These are phyloP conservation scores for Trichoderma virens DNA, from an alignment of 495 filamentous ascomycete species.

Conservation along the genomic window DNA sequence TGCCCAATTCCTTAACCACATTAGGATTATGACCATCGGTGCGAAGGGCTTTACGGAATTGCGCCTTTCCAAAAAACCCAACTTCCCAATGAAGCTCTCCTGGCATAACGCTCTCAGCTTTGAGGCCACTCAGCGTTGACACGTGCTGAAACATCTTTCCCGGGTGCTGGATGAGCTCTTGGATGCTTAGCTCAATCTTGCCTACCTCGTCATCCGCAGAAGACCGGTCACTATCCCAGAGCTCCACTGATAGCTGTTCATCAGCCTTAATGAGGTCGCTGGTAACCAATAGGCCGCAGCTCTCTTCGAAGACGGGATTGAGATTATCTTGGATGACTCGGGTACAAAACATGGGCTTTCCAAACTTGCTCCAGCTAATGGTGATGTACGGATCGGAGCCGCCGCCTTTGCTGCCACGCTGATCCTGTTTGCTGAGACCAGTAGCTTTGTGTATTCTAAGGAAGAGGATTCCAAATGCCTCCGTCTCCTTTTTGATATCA, in stretches of 20 bases:
- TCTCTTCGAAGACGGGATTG: constrained; percentile 90
- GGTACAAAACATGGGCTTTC: constrained; percentile 96
- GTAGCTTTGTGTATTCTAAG: constrained; percentile 81
- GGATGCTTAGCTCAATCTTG: constrained; percentile 86
- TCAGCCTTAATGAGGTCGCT: constrained; percentile 85
- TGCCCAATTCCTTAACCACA: constrained; percentile 62
- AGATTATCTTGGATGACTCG: constrained; percentile 90
- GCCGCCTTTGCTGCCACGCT: constrained; percentile 71
- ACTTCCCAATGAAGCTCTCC: constrained; percentile 94
- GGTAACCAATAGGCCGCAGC: constrained; percentile 76
- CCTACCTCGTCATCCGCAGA: constrained; percentile 91
- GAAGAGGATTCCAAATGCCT: constrained; percentile 81
- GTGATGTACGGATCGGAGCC: constrained; percentile 91
- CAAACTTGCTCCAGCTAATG: constrained; percentile 67
- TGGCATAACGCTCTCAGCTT: constrained; percentile 81
- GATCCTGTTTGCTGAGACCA: constrained; percentile 87
- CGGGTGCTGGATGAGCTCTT: constrained; percentile 89
- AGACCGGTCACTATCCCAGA: constrained; percentile 88
- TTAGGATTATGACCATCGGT: constrained; percentile 78
- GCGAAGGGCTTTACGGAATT: constrained; percentile 70
- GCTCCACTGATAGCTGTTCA: constrained; percentile 85
- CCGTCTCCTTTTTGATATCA: constrained; percentile 78
- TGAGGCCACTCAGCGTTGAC: constrained; percentile 73
- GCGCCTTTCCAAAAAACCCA: constrained; percentile 84
- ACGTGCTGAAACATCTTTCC: constrained; percentile 86